Evolutionary conservation across 2,329 filamentous ascomycete genomes (phyloP), one percentile per base, ranked within the genome.

Genomic region (Zymoseptoria crescenta): DNA sequence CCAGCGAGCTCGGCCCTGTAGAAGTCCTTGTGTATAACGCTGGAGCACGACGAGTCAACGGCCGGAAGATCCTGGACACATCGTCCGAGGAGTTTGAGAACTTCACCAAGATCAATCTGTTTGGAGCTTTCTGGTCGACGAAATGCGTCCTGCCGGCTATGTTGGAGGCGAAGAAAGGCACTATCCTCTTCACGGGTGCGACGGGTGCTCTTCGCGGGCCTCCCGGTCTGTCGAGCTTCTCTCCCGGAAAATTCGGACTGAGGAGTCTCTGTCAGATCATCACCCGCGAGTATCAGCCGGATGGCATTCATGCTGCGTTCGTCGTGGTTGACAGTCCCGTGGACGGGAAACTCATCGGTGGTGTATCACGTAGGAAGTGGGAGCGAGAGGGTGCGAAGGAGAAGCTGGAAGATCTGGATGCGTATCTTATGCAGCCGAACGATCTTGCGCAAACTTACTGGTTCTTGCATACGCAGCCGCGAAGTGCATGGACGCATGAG

Each of bases 401-500:
- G 56, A 61, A 61, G 48, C 45, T 58, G 48, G 56, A 54, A 16
- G 59, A 61, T 21, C 20, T 58, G 10, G 59, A 61, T 48, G 53
- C 52, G 21, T 58, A 56, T 58, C 29, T 61, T 10, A 28, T 61
- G 56, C 59, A 61, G 59, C 59, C 59, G 13, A 49, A n/a, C 3
- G 59, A 61, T 54, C 41, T 61, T 4, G 59, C 59, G 21, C 29
- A 58, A 10, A 61, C 56, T 10, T 61, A 61, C 8, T 67, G 64
- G 65, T 67, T 65, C 9, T 35, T 67, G 30, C 64, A 67, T 55
- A 67, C 59, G 29, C 65, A 67, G 49, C 61, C 61, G n/a, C 56
- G 63, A 20, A 67, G 65, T 60, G 64, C 65, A 3, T 67, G 65
- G 65, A 67, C 64, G 21, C 65, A 67, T 45, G 65, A 67, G 49